Evolutionary conservation across 2,329 filamentous ascomycete species (phyloP), one percentile per base, ranked within the genome.

Genomic region (Pseudovirgaria hyperparasitica): DNA sequence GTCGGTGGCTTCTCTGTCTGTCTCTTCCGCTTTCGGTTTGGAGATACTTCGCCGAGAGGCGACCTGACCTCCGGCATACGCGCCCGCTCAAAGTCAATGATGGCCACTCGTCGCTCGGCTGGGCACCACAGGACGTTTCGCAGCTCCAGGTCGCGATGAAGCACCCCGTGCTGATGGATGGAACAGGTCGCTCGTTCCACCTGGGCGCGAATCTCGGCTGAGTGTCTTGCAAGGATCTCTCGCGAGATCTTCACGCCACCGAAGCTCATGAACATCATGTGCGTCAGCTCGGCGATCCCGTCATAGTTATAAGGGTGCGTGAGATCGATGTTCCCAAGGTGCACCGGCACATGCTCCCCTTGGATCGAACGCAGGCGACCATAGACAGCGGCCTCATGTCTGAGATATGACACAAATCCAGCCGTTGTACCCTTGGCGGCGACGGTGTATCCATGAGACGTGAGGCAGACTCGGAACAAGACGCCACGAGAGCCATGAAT

Each of bases 401-500:
- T 15, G 1, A 36, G 10, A 10, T 26, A 20, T 10, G 7, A 1
- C 2, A 23, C 21, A 19, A 36, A 33, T 21, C 20, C 20, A 15
- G 10, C 12, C 9, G 28, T n/a, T 13, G 32, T 60, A 10, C 53
- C 53, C 37, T 63, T 63, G 30, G 44, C 36, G 19, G 56, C 36
- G 24, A 63, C 53, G 4, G 50, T 60, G 41, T 64, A 65, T 32
- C 57, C 50, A 33, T 62, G 51, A 2, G 32, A 40, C 14, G 53
- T 36, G 20, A 65, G 44, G 6, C 50, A 57, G 4, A 64, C 38
- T 28, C 48, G 41, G 35, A 65, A 64, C 5, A 63, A 38, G 4
- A 50, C 52, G 10, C 55, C 49, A 4, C 50, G 42, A 1, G 52
- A 33, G 4, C 57, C 54, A n/a, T 38, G 27, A 14, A 39, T 9